Percentiles rank a stretch among this genome's conserved stretches.
Conservation (phyloP, 345 rosid species). For the Hypericum androsaemum region DNA sequence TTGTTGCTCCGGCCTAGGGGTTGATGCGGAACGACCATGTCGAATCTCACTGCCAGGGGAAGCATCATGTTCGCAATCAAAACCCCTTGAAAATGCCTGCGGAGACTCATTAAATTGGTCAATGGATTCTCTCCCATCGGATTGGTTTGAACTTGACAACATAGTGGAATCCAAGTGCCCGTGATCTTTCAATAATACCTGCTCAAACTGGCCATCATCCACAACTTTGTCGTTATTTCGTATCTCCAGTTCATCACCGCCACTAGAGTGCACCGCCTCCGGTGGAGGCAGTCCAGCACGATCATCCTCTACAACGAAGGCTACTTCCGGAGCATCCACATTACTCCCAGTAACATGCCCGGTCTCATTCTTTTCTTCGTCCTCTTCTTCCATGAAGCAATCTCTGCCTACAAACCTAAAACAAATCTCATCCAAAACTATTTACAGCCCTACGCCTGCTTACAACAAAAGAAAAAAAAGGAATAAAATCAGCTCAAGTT, state of each 20-base stretch:
- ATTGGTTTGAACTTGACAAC: constrained; percentile 30
- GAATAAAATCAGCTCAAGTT: not conserved
- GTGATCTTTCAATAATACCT: constrained; percentile 66
- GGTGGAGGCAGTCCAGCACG: constrained; percentile 26
- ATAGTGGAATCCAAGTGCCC: constrained; percentile 25
- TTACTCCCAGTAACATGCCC: constrained; percentile 24
- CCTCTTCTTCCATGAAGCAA: constrained; percentile 64
- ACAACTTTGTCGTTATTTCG: constrained; percentile 21
- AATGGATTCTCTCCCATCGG: constrained; percentile 25
- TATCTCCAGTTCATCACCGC: constrained; percentile 19
- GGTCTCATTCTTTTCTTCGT: constrained; percentile 49
- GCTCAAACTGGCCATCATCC: constrained; percentile 76
- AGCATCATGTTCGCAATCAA: constrained; percentile 30
- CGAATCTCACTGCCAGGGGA: constrained; percentile 28
- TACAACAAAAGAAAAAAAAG: not conserved
- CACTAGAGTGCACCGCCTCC: constrained; percentile 20
- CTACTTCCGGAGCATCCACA: constrained; percentile 13
- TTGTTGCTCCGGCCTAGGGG: constrained; percentile 49
- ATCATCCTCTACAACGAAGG: constrained; percentile 26
- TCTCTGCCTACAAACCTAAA: constrained; percentile 15
- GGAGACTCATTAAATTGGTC: constrained; percentile 30
- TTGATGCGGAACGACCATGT: constrained; percentile 37
- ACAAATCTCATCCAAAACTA: constrained; percentile 23
- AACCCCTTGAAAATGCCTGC: constrained; percentile 19
- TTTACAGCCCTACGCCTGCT: constrained; percentile 22